Conservation (phyloP, 495 filamentous ascomycete genomes). For the Podospora didyma region DNA sequence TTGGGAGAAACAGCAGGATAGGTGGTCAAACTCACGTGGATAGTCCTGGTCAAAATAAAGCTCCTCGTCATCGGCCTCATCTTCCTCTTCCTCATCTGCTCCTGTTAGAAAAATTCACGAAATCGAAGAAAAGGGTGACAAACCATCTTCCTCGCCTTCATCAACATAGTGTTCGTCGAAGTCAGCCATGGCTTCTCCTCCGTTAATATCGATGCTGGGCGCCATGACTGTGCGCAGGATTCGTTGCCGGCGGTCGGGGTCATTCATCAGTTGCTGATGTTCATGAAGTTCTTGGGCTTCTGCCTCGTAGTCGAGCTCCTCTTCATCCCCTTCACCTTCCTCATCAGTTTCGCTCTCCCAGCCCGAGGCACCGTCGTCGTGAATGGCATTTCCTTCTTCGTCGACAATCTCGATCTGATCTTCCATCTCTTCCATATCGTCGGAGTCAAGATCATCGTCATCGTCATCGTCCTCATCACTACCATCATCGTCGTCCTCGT, state of each 20-base stretch:
- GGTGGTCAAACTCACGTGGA: slow-evolving; percentile 52
- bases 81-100: slow-evolving; percentile 68
- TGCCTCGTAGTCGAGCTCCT: slow-evolving; percentile 46
- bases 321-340: slow-evolving; percentile 51
- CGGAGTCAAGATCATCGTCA: slow-evolving; percentile 43
- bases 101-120: slow-evolving; percentile 19
- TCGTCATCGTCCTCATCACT: slow-evolving; percentile 58
- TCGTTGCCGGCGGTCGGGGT: slow-evolving; percentile 44
- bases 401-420: slow-evolving; percentile 55
- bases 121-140: slow-evolving; percentile 23
- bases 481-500: slow-evolving; percentile 65
- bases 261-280: slow-evolving; percentile 30
- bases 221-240: slow-evolving; percentile 60
- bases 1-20: slow-evolving; percentile 15
- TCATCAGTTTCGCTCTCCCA: slow-evolving; percentile 59
- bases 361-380: slow-evolving; percentile 46
- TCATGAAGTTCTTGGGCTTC: slow-evolving; percentile 43
- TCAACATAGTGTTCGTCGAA: slow-evolving; percentile 61
- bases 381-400: slow-evolving; percentile 47
- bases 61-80: slow-evolving; percentile 66
- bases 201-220: slow-evolving; percentile 59
- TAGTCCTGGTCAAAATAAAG: slow-evolving; percentile 63
- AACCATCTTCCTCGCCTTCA: slow-evolving; percentile 63
- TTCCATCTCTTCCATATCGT: slow-evolving; percentile 50
- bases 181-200: slow-evolving; percentile 41